Evolutionary conservation across 306 rosid genomes (phyloP).

Genomic region (Ziziphus jujuba): DNA sequence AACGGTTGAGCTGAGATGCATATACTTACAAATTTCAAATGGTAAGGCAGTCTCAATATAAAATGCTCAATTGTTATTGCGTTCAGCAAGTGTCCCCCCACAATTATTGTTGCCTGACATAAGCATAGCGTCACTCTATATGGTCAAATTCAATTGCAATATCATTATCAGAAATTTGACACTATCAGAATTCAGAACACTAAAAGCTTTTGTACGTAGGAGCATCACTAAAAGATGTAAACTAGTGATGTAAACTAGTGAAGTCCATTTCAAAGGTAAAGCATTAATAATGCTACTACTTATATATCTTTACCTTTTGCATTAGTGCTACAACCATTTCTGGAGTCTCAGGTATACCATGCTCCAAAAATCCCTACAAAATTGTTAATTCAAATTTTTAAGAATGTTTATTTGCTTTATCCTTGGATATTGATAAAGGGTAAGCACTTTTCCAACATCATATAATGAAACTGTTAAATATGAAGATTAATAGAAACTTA

Average conservation of each 20-base stretch:
- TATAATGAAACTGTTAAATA: neutral
- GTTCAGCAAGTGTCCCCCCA: slow-evolving; percentile 79
- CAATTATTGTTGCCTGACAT: slow-evolving; percentile 73
- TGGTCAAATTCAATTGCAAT: neutral
- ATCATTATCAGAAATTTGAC: neutral
- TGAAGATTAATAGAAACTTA: neutral
- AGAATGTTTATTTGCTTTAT: neutral
- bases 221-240: neutral
- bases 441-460: neutral
- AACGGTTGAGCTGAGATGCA: slow-evolving; percentile 1
- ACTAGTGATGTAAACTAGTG: too few species aligned
- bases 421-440: neutral
- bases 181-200: neutral
- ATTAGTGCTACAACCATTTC: slow-evolving; percentile 87
- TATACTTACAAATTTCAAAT: slow-evolving; percentile 82
- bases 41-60: slow-evolving; percentile 92
- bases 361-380: slow-evolving; percentile 77
- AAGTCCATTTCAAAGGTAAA: too few species aligned
- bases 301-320: slow-evolving; percentile 74
- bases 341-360: slow-evolving; percentile 86
- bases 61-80: slow-evolving; percentile 95
- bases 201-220: neutral
- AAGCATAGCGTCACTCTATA: neutral
- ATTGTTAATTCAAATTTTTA: slow-evolving; percentile 19
- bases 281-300: too few species aligned